Percentiles rank a stretch among this genome's conserved stretches.
Conservation (phyloP, 805 yeast genomes). For the Nakazawaea pomicola region DNA sequence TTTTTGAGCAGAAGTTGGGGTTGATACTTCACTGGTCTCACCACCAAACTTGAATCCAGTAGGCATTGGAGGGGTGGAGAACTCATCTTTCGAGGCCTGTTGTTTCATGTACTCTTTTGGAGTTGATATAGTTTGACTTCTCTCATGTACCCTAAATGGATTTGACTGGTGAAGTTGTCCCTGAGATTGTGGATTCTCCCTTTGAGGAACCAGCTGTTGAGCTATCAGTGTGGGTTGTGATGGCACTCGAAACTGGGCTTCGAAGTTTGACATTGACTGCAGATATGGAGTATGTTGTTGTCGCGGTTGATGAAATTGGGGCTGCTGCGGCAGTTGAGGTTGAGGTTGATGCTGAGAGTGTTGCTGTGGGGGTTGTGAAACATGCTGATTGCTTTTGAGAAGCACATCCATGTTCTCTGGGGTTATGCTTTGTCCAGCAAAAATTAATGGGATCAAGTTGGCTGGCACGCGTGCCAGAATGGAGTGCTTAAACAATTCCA, state of each 20-base stretch:
- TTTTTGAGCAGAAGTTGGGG: constrained; percentile 24
- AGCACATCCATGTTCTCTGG: constrained; percentile 16
- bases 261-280: too few species aligned
- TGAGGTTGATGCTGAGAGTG: constrained; percentile 2
- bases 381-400: constrained; percentile 13
- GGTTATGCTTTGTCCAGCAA: constrained; percentile 31
- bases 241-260: too few species aligned
- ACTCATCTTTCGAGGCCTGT: constrained; percentile 1
- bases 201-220: too few species aligned
- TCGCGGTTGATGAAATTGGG: constrained; percentile 14
- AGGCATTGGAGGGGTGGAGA: constrained; percentile 28
- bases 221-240: too few species aligned
- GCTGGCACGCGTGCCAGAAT: constrained; percentile 59
- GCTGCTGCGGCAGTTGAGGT: constrained; percentile 13
- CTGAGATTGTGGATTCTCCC: constrained; percentile 13
- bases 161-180: constrained; percentile 6
- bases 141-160: constrained; percentile 10
- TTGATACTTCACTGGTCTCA: not conserved
- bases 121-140: constrained; percentile 14
- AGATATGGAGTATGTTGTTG: too few species aligned
- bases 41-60: constrained; percentile 26
- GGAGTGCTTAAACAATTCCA: constrained; percentile 61
- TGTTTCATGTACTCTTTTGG: constrained; percentile 13
- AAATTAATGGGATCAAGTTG: constrained; percentile 54
- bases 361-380: constrained; percentile 7